phyloP scores from a whole-genome alignment of 108 stramenopile genomes.

The Epipyxis sp. region DNA sequence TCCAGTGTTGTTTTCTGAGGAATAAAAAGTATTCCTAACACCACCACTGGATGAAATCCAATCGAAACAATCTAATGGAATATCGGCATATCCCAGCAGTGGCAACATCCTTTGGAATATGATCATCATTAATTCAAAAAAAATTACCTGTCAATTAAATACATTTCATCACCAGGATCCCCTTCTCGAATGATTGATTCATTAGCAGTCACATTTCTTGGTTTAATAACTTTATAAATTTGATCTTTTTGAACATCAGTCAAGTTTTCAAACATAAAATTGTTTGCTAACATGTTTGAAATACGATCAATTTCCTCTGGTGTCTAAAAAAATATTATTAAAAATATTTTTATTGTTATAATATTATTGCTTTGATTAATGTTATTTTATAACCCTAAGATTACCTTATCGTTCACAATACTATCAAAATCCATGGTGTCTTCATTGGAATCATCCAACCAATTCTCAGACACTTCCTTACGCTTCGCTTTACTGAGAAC shows the following conservation, averaged over 20 bases:
- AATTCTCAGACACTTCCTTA: constrained; percentile 24
- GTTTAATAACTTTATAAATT: constrained; percentile 5
- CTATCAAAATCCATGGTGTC: constrained; percentile 5
- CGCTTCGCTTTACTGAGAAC: constrained; percentile 19
- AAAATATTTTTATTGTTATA: no score
- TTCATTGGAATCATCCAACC: constrained; percentile 15
- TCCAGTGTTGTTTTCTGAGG: no score
- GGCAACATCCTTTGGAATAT: no score
- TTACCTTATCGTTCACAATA: not conserved
- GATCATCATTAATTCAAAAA: no score
- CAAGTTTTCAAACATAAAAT: constrained; percentile 20
- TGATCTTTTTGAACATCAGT: constrained; percentile 10
- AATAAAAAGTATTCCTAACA: no score
- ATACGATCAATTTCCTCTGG: constrained; percentile 10
- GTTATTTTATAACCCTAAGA: no score
- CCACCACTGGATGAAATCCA: no score
- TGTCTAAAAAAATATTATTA: no score
- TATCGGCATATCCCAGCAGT: no score
- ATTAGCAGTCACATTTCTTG: not conserved
- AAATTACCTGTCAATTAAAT: constrained; percentile 20
- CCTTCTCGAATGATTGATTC: constrained; percentile 25
- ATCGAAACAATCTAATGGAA: no score
- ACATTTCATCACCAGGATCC: constrained; percentile 34
- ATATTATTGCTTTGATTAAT: no score
- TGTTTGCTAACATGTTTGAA: not conserved